Conservation (phyloP, 441 rosid species). For the Pelargonium cotyledonis region DNA sequence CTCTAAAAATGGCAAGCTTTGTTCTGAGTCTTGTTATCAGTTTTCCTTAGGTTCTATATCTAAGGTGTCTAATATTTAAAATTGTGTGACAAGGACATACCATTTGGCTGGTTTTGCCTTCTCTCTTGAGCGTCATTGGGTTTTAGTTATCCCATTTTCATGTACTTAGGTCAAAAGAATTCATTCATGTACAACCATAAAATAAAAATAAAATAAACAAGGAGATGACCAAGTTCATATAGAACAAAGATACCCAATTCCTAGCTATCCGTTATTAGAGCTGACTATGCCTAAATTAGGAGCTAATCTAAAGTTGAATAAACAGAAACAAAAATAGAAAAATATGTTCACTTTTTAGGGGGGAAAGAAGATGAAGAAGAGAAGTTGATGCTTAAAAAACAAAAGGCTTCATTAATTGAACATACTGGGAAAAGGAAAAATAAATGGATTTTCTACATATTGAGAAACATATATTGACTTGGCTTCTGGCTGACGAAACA, state of each 20-base stretch:
- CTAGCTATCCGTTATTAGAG: not conserved
- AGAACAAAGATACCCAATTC: not conserved
- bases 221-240: not conserved
- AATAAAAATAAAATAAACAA: not conserved
- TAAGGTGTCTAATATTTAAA: not conserved
- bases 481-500: not conserved
- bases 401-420: not conserved
- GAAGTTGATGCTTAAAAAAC: not conserved
- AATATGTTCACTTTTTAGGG: not conserved
- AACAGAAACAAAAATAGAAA: not conserved
- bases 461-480: not conserved
- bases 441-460: not conserved
- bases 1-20: not conserved
- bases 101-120: not conserved
- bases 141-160: not conserved
- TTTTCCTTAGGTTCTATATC: not conserved
- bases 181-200: not conserved
- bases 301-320: not conserved
- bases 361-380: no score
- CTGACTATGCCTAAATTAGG: not conserved
- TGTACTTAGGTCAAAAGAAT: not conserved
- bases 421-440: not conserved
- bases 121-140: not conserved
- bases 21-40: not conserved
- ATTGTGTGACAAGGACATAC: not conserved